These are phyloP conservation scores for Suillus ampliporus DNA, from an alignment of 768 basidiomycete species.

Conservation along the genomic window DNA sequence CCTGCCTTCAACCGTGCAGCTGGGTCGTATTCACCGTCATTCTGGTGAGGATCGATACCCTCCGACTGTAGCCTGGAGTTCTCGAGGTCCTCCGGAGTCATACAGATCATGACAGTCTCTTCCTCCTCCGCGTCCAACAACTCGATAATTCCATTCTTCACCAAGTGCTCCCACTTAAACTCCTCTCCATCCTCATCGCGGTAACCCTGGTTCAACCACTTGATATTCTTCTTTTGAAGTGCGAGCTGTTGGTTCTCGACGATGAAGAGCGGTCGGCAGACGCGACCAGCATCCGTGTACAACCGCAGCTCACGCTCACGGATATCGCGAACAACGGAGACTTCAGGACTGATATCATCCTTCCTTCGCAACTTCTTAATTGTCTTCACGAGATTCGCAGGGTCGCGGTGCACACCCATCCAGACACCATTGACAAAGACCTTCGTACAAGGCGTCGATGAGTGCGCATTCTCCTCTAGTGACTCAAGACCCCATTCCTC, in stretches of 20 bases:
- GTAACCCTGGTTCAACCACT: constrained; percentile 63
- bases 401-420: constrained; percentile 98
- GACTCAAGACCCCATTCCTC: constrained; percentile 99
- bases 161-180: constrained; percentile 83
- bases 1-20: constrained; percentile 87
- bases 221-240: constrained; percentile 84
- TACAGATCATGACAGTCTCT: constrained; percentile 99
- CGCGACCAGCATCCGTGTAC: constrained; percentile 96
- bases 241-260: constrained; percentile 89
- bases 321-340: constrained; percentile 97
- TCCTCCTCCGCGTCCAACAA: constrained; percentile 98
- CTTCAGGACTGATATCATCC: constrained; percentile 95
- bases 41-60: constrained; percentile 60
- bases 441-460: constrained; percentile 85
- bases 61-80: constrained; percentile 72
- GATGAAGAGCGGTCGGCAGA: constrained; percentile 96
- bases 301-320: constrained; percentile 92
- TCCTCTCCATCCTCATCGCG: constrained; percentile 63
- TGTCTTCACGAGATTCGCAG: constrained; percentile 89
- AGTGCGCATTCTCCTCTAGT: constrained; percentile 90
- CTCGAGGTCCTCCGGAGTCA: constrained; percentile 96
- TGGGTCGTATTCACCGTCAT: constrained; percentile 80
- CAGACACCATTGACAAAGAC: constrained; percentile 99
- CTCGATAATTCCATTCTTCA: constrained; percentile 91
- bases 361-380: constrained; percentile 91